Base-by-base conservation (phyloP, 257 asterid genomes). In the Euphrasia confusa region DNA sequence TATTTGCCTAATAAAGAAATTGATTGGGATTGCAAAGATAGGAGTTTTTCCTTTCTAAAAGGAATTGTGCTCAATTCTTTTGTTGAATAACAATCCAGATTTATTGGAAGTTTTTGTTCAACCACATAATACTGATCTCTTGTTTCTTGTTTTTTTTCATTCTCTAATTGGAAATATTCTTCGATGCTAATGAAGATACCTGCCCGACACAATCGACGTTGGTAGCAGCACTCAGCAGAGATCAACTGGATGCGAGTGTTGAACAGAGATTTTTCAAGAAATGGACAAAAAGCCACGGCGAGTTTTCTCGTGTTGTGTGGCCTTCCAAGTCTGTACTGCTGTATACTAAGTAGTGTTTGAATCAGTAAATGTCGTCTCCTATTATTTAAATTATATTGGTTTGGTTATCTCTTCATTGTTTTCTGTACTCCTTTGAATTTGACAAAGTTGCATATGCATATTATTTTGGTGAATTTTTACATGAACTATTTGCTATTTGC, bases 161-260 rank as follows among this genome's bases (percentile, higher is more conserved):
- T 27, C 42, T 42, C 42, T 48, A 60, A 45, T 58, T 59, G 58
- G 47, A 40, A 63, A 63, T 15, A 42, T 42, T 64, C 48, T 65
- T 69, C 10, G 45, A 50, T 60, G 59, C 32, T 58, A 64, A 42
- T 63, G 76, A 54, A 82, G 85, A 64, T 82, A 82, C 76, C 58
- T 82, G 68, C 85, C 88, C 10, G 88, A 82, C 40, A 79, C 83
- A n/a, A 79, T 82, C 35, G 88, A 79, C 18, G 88, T 79, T 60
- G 83, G 74, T 32, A 78, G 72, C 69, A 78, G 75, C 76, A 63
- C 68, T 71, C 83, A 79, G 60, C 81, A 77, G 69, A 77, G 83
- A 74, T 70, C 88, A 18, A 61, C 75, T 45, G 83, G 88, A 59
- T 82, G 88, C 15, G 88, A 82, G 52, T 82, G 88, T 33, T 82